These are phyloP conservation scores for Blastomyces parvus DNA, from an alignment of 2,329 filamentous ascomycete species.

Conservation along the genomic window DNA sequence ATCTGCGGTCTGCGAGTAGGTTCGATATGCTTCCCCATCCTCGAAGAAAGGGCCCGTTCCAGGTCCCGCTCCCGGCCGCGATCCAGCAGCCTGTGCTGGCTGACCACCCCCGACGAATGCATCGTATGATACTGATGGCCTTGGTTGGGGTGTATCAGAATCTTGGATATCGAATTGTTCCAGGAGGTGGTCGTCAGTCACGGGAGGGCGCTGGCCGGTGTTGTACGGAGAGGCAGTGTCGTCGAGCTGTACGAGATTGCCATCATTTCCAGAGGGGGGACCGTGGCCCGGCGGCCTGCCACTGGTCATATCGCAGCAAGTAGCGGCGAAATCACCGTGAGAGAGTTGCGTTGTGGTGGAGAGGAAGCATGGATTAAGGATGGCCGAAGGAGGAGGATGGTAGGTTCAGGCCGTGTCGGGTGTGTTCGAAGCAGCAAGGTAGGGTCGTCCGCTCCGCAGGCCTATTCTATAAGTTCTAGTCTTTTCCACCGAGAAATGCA, in stretches of 20 bases:
- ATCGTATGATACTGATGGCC: slow-evolving; percentile 88
- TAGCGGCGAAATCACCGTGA: slow-evolving; percentile 20
- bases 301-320: slow-evolving; percentile 35
- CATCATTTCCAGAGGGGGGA: slow-evolving; percentile 36
- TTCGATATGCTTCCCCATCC: slow-evolving; percentile 22
- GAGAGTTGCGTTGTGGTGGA: slow-evolving; percentile 17
- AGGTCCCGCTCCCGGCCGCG: slow-evolving; percentile 27
- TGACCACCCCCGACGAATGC: slow-evolving; percentile 71
- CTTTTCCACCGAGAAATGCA: not conserved
- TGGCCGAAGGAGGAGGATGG: not conserved
- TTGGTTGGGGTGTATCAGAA: slow-evolving; percentile 52
- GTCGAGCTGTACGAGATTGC: slow-evolving; percentile 36
- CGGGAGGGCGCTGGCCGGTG: slow-evolving; percentile 64
- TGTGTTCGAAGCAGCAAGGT: not conserved
- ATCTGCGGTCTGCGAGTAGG: slow-evolving; percentile 67
- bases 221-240: slow-evolving; percentile 49
- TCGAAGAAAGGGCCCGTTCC: slow-evolving; percentile 10
- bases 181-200: slow-evolving; percentile 72
- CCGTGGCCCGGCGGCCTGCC: slow-evolving; percentile 47
- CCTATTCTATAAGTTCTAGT: not conserved
- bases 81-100: slow-evolving; percentile 39
- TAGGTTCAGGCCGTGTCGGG: not conserved
- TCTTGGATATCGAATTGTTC: slow-evolving; percentile 63
- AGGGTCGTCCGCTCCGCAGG: not conserved
- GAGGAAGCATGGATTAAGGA: slow-evolving; percentile 31